Evolutionary conservation across 2,329 filamentous ascomycete species (phyloP).

Genomic region (Fusarium sp.): DNA sequence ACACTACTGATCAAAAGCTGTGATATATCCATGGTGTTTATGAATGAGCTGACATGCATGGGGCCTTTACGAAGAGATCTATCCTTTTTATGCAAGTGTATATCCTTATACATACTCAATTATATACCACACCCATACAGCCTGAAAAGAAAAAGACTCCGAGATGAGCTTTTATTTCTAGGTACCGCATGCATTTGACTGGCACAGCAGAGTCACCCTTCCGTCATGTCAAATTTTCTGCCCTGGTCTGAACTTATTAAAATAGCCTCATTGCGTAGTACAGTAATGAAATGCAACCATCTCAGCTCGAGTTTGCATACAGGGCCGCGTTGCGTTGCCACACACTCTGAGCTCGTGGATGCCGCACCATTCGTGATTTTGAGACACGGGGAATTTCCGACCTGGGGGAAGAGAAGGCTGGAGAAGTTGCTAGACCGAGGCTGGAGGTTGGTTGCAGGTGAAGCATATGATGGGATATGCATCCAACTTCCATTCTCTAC

Average conservation of each 20-base stretch:
- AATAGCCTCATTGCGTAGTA: slow-evolving; percentile 11
- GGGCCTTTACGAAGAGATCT: neutral
- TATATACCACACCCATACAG: neutral
- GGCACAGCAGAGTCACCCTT: neutral
- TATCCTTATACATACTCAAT: slow-evolving; percentile 9
- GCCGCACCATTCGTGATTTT: neutral
- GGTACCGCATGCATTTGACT: neutral
- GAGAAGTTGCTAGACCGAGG: slow-evolving; percentile 8
- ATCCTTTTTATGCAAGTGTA: neutral
- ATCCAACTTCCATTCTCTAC: neutral
- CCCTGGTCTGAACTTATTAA: neutral
- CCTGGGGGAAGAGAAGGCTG: slow-evolving; percentile 5
- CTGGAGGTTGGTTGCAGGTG: neutral
- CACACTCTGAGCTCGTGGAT: neutral
- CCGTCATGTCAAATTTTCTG: neutral
- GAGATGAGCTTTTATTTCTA: slow-evolving; percentile 13
- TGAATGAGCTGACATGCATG: neutral
- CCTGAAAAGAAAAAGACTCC: neutral
- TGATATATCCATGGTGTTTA: neutral
- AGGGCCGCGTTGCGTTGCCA: neutral
- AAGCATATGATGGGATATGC: slow-evolving; percentile 13
- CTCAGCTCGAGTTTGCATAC: slow-evolving; percentile 24
- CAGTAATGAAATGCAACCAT: slow-evolving; percentile 18
- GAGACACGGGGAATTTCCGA: slow-evolving; percentile 13
- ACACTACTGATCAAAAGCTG: neutral